Evolutionary conservation across 1,284 basidiomycete genomes (phyloP), one percentile per base, ranked within the genome.

Genomic region (Cryptococcus amylolentus): DNA sequence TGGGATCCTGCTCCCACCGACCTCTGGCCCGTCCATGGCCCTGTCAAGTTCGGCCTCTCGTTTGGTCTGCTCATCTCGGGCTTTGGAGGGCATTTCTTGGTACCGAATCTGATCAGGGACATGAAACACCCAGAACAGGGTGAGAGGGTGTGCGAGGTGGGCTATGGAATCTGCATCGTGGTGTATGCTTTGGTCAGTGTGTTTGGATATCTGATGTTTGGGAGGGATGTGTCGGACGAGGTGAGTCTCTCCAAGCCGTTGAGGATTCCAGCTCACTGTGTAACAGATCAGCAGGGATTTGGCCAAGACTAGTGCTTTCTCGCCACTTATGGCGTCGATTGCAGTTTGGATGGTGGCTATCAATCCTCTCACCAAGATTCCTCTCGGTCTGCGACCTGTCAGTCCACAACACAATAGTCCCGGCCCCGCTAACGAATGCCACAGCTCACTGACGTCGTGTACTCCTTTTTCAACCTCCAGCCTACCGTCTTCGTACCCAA

Each of bases 21-120:
- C 27, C 62, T 88, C 12, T 81, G n/a, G 79, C 89, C 61, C 76
- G 80, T 56, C 66, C 81, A 81, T 55, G 83, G 77, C 57, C 74
- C 76, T 47, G 83, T 77, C 66, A 84, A 86, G 66, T 75, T 96
- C 12, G 87, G 88, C 18, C 64, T 89, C 37, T 84, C 88, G 10
- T 88, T 93, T 70, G 94, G 94, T 3, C 79, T 97, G 52, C 86
- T 97, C 72, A 93, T 96, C 88, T 88, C 89, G 20, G 91, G 93
- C 54, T 76, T 71, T 45, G 75, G 73, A 23, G 73, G 76, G 9
- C 76, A 76, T 57, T 73, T 70, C 44, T 66, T 76, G 10, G 69
- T 77, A 38, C 73, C 73, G 14, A 76, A 70, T 51, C 52, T 97
- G 10, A 89, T 89, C 18, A 81, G 86, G 65, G 94, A 98, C 73